Evolutionary conservation across 345 rosid genomes (phyloP).

Genomic region (Eucalyptus leucophloia): DNA sequence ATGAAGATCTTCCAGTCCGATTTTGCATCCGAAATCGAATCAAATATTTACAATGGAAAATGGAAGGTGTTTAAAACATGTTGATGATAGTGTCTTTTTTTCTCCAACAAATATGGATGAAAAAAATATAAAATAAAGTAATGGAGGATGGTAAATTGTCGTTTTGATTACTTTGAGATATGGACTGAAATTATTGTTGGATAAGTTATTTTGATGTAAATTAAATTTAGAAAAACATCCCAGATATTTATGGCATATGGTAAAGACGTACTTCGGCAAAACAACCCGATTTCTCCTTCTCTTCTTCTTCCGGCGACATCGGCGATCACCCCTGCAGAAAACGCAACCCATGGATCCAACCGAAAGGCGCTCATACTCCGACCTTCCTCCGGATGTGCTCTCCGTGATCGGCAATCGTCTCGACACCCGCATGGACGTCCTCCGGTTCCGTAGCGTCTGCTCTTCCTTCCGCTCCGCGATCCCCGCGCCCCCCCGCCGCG

Average conservation of each 20-base stretch:
- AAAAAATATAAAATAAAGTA: no score
- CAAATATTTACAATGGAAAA: rapidly evolving
- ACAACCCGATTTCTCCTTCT: not conserved
- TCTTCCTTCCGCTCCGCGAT: not conserved
- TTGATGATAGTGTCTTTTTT: no score
- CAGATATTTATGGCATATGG: not conserved
- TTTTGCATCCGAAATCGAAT: no score
- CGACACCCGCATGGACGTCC: not conserved
- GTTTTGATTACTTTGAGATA: no score
- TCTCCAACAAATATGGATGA: no score
- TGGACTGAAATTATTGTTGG: not conserved
- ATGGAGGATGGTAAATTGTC: no score
- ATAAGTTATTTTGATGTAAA: not conserved
- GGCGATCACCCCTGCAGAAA: not conserved
- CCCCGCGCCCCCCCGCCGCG: not conserved
- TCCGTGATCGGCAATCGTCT: not conserved
- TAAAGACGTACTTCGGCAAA: not conserved
- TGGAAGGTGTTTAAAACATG: no score
- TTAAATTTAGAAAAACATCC: not conserved
- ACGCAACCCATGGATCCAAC: not conserved
- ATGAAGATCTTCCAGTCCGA: rapidly evolving
- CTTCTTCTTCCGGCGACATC: not conserved
- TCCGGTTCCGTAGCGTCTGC: not conserved
- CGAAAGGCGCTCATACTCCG: not conserved
- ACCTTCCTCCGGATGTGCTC: not conserved